Evolutionary conservation across 106 monocot species (phyloP).

Genomic region (Dioscorea dumetorum): DNA sequence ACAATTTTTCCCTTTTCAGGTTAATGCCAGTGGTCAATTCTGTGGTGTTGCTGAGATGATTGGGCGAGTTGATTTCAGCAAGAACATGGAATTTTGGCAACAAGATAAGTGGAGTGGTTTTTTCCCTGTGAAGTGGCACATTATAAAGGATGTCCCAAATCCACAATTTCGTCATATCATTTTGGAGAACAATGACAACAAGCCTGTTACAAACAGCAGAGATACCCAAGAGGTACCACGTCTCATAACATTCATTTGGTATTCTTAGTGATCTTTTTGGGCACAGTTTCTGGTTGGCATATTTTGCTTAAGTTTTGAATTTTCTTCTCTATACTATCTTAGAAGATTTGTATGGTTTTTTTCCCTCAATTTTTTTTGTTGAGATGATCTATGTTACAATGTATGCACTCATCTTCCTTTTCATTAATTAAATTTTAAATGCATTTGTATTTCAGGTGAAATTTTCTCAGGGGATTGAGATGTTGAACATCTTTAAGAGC

Average conservation of each 20-base stretch:
- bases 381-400: too few relatives aligned
- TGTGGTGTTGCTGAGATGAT: conserved; percentile 70
- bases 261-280: too few relatives aligned
- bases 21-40: conserved; percentile 85
- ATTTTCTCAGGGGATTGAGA: conserved; percentile 73
- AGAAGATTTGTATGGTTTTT: too few relatives aligned
- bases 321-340: too few relatives aligned
- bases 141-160: conserved; percentile 70
- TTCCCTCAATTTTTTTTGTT: too few relatives aligned
- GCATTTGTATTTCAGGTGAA: conserved; percentile 47
- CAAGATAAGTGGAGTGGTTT: conserved; percentile 97
- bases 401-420: too few relatives aligned
- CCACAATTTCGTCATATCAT: conserved; percentile 59
- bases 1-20: conserved; percentile 23
- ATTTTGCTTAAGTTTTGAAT: too few relatives aligned
- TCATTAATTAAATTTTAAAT: too few relatives aligned
- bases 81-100: conserved; percentile 51
- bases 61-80: conserved; percentile 70
- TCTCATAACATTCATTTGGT: too few relatives aligned
- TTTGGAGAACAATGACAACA: conserved; percentile 46
- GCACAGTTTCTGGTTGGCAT: too few relatives aligned
- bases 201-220: conserved; percentile 39
- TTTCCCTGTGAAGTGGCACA: conserved; percentile 90
- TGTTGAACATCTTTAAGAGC: conserved; percentile 73
- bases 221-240: conserved; percentile 33